Evolutionary conservation across 495 filamentous ascomycete genomes (phyloP), one percentile per base, ranked within the genome.

Genomic region (Echria macrotheca): DNA sequence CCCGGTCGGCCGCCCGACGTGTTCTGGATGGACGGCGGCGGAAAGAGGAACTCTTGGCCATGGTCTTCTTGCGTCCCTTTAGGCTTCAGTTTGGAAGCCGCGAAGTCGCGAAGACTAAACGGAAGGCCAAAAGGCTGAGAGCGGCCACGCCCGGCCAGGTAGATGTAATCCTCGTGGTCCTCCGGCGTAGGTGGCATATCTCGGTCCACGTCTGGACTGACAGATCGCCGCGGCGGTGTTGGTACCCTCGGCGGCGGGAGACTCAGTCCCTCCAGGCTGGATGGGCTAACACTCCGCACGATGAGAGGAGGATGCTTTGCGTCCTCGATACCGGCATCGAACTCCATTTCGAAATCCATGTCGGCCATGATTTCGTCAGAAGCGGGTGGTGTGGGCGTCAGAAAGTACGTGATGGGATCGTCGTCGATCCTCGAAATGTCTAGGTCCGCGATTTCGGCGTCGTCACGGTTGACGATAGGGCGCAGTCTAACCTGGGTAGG

Each of bases 281-380:
- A 74, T 0, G 73, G 73, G 39, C 70, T 74, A 38, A 76, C 65
- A 35, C 68, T 74, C 35, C 73, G 56, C 12, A 74, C 62, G 39
- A 71, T 64, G 11, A 59, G 56, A 10, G 59, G 36, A 7, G 67
- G 70, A 33, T 64, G 67, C 46, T 65, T 72, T 29, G 63, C 53
- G 52, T 76, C 69, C 51, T 74, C 73, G 51, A 76, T 76, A 17
- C 73, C 73, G 14, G 73, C 73, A 46, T 76, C 73, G 43, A 74
- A 74, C 29, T 74, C 70, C 57, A 76, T 71, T 38, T 61, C 57
- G 44, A 74, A 73, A 42, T 74, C 69, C 58, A 75, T 69, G 40
- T 53, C 56, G 19, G 71, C 65, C 40, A 67, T 63, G 4, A 63
- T 56, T 9, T 63, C 64, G n/a, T 61, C 59, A 21, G 67, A 57